Evolutionary conservation across 164 flowering plant genomes (phyloP).

Genomic region (Chimonanthus salicifolius): DNA sequence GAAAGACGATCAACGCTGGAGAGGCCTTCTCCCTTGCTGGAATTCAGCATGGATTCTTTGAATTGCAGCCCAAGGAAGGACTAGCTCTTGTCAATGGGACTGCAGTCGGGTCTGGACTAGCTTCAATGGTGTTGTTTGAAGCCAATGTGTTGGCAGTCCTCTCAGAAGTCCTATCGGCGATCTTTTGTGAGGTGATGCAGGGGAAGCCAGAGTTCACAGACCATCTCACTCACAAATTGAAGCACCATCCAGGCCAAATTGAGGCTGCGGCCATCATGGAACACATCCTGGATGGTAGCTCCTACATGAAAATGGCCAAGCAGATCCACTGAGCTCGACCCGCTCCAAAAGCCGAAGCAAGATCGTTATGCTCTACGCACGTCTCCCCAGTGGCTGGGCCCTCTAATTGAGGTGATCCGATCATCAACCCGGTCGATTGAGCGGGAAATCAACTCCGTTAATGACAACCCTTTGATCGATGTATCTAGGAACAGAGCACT

Average conservation of each 20-base stretch:
- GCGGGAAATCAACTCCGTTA: conserved; percentile 47
- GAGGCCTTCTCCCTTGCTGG: conserved; percentile 43
- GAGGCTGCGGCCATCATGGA: conserved; percentile 72
- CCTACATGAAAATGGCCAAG: conserved; percentile 36
- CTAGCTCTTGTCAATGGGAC: conserved; percentile 66
- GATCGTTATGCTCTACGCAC: conserved; percentile 17
- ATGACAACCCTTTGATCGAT: conserved; percentile 28
- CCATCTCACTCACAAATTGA: conserved; percentile 52
- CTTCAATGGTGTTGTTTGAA: conserved; percentile 49
- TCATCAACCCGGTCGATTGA: conserved; percentile 47
- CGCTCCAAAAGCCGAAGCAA: conserved; percentile 9
- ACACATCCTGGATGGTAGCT: conserved; percentile 48
- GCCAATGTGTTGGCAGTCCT: conserved; percentile 43
- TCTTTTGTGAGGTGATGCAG: neutral
- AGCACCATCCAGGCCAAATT: conserved; percentile 68
- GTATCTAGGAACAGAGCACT: conserved; percentile 56
- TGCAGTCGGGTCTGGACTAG: conserved; percentile 57
- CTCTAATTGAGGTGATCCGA: conserved; percentile 54
- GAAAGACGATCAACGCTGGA: conserved; percentile 28
- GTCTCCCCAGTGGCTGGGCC: conserved; percentile 63
- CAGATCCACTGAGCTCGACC: conserved; percentile 47
- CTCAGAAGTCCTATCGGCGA: conserved; percentile 47
- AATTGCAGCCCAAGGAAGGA: conserved; percentile 59
- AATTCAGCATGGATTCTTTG: conserved; percentile 40
- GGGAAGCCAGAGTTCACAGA: conserved; percentile 19